A percentile compares a stretch with the other conserved stretches of the same genome.
These are phyloP conservation scores for Cenchrus fungigraminus DNA, from an alignment of 176 grass and related monocot species.

Conservation along the genomic window DNA sequence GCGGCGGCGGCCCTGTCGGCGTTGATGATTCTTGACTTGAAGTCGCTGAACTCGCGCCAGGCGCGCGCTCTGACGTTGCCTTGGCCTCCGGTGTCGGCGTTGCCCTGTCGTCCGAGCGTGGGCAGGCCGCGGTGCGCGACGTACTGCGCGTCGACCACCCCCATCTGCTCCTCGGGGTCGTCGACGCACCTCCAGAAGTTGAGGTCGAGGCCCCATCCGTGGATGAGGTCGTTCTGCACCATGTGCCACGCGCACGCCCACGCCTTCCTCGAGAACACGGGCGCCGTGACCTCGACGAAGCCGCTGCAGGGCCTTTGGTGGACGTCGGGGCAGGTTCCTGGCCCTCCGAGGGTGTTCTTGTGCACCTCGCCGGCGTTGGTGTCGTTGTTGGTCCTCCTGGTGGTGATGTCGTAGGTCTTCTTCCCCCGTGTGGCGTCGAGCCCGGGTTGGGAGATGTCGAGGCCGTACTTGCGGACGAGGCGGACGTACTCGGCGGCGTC, in stretches of 20 bases:
- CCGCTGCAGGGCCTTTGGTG: conserved; percentile 27
- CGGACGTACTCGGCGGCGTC: conserved; percentile 23
- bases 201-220: conserved; percentile 30
- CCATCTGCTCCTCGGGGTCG: not conserved
- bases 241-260: conserved; percentile 53
- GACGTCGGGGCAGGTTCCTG: no score
- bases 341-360: no score
- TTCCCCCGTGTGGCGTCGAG: not conserved
- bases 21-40: no score
- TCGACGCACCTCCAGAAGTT: conserved; percentile 44
- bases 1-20: no score
- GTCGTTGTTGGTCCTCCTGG: not conserved
- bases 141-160: conserved; percentile 36
- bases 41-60: no score
- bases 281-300: conserved; percentile 53
- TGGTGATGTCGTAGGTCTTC: not conserved
- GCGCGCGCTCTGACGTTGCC: no score
- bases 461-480: conserved; percentile 5
- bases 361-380: not conserved
- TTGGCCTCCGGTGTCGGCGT: no score
- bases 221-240: conserved; percentile 45
- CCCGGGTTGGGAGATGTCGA: conserved; percentile 46
- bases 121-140: conserved; percentile 19
- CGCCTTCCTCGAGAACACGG: conserved; percentile 38
- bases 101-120: not conserved